phyloP scores from a whole-genome alignment of 306 rosid genomes.

The Vicia sativa region DNA sequence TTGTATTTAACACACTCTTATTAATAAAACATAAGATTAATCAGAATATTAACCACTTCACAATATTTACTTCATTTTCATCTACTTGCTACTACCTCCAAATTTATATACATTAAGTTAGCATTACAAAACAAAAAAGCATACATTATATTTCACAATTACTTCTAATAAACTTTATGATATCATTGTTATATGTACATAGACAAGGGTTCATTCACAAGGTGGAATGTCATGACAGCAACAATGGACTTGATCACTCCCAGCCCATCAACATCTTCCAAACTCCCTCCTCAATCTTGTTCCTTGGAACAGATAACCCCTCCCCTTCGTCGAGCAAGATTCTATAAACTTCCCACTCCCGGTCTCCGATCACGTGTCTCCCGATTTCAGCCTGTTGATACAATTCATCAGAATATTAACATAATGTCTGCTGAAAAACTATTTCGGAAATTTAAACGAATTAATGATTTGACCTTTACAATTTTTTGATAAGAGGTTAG shows the following conservation, averaged over 20 bases:
- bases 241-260: slow-evolving; percentile 58
- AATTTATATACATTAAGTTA: slow-evolving; percentile 45
- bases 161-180: slow-evolving; percentile 36
- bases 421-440: slow-evolving; percentile 13
- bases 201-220: slow-evolving; percentile 20
- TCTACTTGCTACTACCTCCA: slow-evolving; percentile 38
- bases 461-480: no score
- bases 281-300: slow-evolving; percentile 69
- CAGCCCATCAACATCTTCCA: slow-evolving; percentile 98
- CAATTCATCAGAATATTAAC: slow-evolving; percentile 19
- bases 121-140: slow-evolving; percentile 36
- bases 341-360: slow-evolving; percentile 94
- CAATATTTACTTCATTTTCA: slow-evolving; percentile 40
- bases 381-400: slow-evolving; percentile 76
- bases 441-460: no score
- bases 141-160: slow-evolving; percentile 34
- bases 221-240: slow-evolving; percentile 14
- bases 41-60: slow-evolving; percentile 14
- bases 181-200: slow-evolving; percentile 47
- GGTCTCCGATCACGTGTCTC: slow-evolving; percentile 70
- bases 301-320: slow-evolving; percentile 54
- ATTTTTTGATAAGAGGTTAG: slow-evolving; percentile 5
- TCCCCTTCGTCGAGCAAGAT: slow-evolving; percentile 90
- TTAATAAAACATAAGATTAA: no score
- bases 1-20: neutral